Conservation (phyloP, 768 basidiomycete genomes). For the Rhizopogon sp. region DNA sequence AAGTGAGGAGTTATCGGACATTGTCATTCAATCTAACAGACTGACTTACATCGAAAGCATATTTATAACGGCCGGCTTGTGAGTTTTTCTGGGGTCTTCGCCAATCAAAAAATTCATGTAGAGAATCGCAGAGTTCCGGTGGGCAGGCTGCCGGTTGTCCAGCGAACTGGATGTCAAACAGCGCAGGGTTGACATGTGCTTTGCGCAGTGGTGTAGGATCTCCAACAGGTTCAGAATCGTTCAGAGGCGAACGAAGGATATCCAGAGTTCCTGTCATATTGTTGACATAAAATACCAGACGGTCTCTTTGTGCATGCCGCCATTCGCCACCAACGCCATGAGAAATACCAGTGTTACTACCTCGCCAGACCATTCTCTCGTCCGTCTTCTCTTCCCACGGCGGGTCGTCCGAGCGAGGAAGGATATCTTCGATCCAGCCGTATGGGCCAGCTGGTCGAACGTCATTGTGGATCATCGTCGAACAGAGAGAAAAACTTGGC, state of each 20-base stretch:
- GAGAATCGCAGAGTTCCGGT: constrained; percentile 33
- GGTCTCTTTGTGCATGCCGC: constrained; percentile 45
- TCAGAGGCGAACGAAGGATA: constrained; percentile 31
- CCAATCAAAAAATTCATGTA: constrained; percentile 48
- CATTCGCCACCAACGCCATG: constrained; percentile 37
- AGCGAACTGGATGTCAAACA: constrained; percentile 57
- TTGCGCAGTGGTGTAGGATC: constrained; percentile 28
- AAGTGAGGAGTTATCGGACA: neutral
- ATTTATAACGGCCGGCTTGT: constrained; percentile 56
- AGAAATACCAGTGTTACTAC: constrained; percentile 64
- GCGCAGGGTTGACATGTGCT: constrained; percentile 42
- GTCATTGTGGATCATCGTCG: constrained; percentile 48
- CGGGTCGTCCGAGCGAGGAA: constrained; percentile 44
- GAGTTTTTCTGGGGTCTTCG: constrained; percentile 33
- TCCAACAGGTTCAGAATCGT: constrained; percentile 28
- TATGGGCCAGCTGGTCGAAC: constrained; percentile 47
- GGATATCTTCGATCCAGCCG: constrained; percentile 40
- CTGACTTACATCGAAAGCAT: constrained; percentile 47
- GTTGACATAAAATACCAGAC: constrained; percentile 41
- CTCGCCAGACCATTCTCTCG: constrained; percentile 66
- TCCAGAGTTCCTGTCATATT: constrained; percentile 32
- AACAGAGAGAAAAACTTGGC: constrained; percentile 50
- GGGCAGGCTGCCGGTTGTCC: constrained; percentile 16
- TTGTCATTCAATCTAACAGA: neutral
- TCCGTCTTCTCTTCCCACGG: constrained; percentile 61